Conservation (phyloP, 345 rosid genomes). For the Lenwebbia sp. region DNA sequence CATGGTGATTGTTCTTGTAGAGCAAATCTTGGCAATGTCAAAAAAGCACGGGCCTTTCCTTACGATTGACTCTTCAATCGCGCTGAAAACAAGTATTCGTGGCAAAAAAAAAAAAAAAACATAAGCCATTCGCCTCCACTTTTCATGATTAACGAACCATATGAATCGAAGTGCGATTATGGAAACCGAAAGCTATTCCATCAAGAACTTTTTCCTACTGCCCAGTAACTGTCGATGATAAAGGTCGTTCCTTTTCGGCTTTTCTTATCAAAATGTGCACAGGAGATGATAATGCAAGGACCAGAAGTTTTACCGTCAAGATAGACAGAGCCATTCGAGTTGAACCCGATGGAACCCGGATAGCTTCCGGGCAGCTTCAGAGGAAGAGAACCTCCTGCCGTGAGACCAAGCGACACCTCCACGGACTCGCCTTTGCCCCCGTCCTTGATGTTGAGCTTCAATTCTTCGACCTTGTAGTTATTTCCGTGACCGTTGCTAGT, state of each 20-base stretch:
- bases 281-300: background rate
- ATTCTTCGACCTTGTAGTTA: slow-evolving; percentile 25
- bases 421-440: slow-evolving; percentile 18
- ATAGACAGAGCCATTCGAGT: slow-evolving; percentile 70
- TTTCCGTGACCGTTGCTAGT: slow-evolving; percentile 2
- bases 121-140: background rate
- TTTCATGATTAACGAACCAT: background rate
- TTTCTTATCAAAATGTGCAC: background rate
- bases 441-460: slow-evolving; percentile 22
- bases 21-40: background rate
- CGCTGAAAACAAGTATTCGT: background rate
- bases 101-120: background rate
- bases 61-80: slow-evolving; percentile 3
- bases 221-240: background rate
- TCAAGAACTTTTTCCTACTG: background rate
- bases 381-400: slow-evolving; percentile 43
- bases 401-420: slow-evolving; percentile 53
- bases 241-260: background rate
- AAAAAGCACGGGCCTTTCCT: slow-evolving; percentile 1
- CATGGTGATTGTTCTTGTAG: background rate
- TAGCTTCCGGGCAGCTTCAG: slow-evolving; percentile 67
- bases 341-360: slow-evolving; percentile 80
- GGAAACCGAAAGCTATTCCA: background rate
- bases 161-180: background rate
- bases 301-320: slow-evolving; percentile 55